These are phyloP conservation scores for Hymenoscyphus occultus DNA, from an alignment of 2,329 filamentous ascomycete species.

Conservation along the genomic window DNA sequence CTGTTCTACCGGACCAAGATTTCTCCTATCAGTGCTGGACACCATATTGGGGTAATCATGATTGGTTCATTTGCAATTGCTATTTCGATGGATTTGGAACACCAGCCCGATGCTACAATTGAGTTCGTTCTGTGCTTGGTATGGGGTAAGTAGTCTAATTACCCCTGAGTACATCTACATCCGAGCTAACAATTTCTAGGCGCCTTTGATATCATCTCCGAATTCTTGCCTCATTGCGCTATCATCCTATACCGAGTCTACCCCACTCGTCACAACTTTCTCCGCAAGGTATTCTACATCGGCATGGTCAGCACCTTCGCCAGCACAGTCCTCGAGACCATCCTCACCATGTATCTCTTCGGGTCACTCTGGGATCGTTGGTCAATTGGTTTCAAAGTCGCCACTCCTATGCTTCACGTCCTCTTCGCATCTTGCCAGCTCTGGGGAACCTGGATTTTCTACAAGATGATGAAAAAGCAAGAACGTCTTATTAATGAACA, in stretches of 20 bases:
- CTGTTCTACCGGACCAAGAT: constrained; percentile 42
- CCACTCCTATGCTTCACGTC: constrained; percentile 43
- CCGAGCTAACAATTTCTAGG: constrained; percentile 33
- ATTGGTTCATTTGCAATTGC: constrained; percentile 44
- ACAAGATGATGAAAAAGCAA: constrained; percentile 39
- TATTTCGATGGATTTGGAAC: constrained; percentile 34
- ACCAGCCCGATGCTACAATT: constrained; percentile 32
- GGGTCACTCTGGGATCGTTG: constrained; percentile 42
- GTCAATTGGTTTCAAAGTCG: constrained; percentile 43
- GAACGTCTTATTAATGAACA: constrained; percentile 16
- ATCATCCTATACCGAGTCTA: constrained; percentile 46
- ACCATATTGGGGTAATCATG: constrained; percentile 39
- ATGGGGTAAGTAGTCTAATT: constrained; percentile 27
- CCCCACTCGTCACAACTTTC: constrained; percentile 39
- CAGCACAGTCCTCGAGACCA: constrained; percentile 42
- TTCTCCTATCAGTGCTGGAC: constrained; percentile 41
- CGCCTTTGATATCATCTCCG: constrained; percentile 45
- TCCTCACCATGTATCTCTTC: constrained; percentile 45
- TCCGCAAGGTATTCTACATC: constrained; percentile 39
- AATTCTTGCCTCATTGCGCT: constrained; percentile 45
- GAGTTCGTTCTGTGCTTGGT: constrained; percentile 34
- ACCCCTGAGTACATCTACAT: not conserved
- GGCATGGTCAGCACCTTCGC: constrained; percentile 39
- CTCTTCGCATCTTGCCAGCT: constrained; percentile 44
- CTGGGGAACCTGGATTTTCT: constrained; percentile 43